Evolutionary conservation across 148 eudicot species (phyloP).

Genomic region (Vaccinium macrocarpon): DNA sequence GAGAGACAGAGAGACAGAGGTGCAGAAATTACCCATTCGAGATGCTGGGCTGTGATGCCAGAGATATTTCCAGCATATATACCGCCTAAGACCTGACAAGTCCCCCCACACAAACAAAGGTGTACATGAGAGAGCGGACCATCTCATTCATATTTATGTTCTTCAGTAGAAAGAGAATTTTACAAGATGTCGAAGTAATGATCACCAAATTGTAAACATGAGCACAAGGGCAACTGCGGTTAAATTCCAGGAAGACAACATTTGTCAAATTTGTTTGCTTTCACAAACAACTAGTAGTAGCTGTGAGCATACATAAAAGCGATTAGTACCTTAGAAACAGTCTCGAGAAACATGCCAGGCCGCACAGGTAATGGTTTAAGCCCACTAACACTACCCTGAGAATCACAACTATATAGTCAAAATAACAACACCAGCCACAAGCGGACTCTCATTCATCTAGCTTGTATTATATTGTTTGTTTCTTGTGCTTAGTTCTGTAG

Average conservation of each 20-base stretch:
- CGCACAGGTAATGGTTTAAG: slow-evolving; percentile 79
- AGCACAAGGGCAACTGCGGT: background rate
- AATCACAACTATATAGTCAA: slow-evolving; percentile 26
- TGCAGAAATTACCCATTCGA: slow-evolving; percentile 77
- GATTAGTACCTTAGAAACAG: slow-evolving; percentile 78
- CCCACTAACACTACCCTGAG: slow-evolving; percentile 79
- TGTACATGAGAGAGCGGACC: background rate
- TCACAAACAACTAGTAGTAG: background rate
- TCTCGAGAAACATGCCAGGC: slow-evolving; percentile 99
- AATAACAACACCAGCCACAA: background rate
- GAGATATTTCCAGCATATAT: slow-evolving; percentile 85
- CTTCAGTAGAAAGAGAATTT: background rate
- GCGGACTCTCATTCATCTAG: background rate
- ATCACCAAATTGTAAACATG: background rate
- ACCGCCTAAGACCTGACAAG: slow-evolving; percentile 80
- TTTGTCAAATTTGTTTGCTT: background rate
- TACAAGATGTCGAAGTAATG: background rate
- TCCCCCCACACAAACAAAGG: background rate
- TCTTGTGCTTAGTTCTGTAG: background rate
- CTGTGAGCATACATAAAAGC: background rate
- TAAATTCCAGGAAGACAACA: background rate
- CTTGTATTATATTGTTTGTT: background rate
- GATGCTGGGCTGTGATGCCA: slow-evolving; percentile 95
- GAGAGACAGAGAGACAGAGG: background rate
- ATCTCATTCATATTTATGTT: background rate